phyloP scores from a whole-genome alignment of 2,329 filamentous ascomycete species.

The Epichloe uncinata region DNA sequence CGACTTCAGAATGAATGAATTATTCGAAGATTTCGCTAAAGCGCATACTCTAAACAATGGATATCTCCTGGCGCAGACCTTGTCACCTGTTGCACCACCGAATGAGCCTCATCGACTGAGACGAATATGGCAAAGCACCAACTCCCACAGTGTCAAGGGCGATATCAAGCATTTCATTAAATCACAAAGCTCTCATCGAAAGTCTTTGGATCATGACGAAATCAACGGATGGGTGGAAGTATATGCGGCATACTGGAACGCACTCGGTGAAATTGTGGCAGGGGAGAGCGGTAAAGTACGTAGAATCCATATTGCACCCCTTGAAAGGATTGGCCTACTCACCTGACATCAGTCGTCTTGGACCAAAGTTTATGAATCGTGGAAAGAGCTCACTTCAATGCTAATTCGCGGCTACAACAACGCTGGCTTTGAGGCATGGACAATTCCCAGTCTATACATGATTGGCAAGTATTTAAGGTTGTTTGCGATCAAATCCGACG shows the following conservation, averaged over 20 bases:
- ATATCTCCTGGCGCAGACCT: slow-evolving; percentile 57
- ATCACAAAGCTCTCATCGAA: slow-evolving; percentile 40
- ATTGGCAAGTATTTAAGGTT: slow-evolving; percentile 74
- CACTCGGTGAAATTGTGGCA: slow-evolving; percentile 57
- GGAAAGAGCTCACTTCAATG: slow-evolving; percentile 70
- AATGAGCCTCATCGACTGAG: slow-evolving; percentile 52
- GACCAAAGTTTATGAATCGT: slow-evolving; percentile 72
- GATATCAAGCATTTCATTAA: slow-evolving; percentile 63
- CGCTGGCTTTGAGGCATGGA: slow-evolving; percentile 73
- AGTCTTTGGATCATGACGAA: slow-evolving; percentile 51
- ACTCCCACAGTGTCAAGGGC: slow-evolving; percentile 47
- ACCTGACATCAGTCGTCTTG: slow-evolving; percentile 43
- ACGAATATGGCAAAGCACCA: slow-evolving; percentile 59
- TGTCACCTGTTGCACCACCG: slow-evolving; percentile 56
- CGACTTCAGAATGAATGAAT: slow-evolving; percentile 47
- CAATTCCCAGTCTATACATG: slow-evolving; percentile 78
- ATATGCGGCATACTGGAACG: slow-evolving; percentile 74
- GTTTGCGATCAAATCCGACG: slow-evolving; percentile 86
- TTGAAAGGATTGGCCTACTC: slow-evolving; percentile 4
- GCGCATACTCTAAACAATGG: slow-evolving; percentile 55
- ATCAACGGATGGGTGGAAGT: slow-evolving; percentile 76
- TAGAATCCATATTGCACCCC: background rate
- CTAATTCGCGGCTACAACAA: slow-evolving; percentile 73
- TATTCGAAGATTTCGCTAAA: slow-evolving; percentile 60
- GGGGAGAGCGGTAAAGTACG: slow-evolving; percentile 27